Evolutionary conservation across 306 rosid species (phyloP), one percentile per base, ranked within the genome.

Genomic region (Aeschynomene evenia): DNA sequence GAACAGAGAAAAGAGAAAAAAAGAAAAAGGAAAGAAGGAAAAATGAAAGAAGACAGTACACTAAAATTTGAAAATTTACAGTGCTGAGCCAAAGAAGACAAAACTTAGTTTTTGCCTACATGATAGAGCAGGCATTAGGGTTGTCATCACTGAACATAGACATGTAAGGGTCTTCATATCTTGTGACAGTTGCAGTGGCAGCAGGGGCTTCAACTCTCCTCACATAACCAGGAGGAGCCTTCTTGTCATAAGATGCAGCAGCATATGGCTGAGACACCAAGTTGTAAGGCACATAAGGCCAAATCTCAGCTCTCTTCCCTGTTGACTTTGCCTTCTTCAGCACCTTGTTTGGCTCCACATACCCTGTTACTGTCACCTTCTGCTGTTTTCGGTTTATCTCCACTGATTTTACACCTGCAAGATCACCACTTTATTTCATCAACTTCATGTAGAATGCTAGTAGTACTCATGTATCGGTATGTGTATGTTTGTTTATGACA

Each of bases 91-190:
- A 34, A 63, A 33, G 7, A 28, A 42, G 7, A 28, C 33, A 22
- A 1, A 7, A 18, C 4, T 22, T 58, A 12, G 33, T 63, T 52
- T n/a, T 43, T 3, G 58, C 26, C 73, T 89, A 94, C 99, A 94
- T 89, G 58, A 94, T 75, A 45, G 99, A 89, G 67, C 99, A 94
- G 9, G 99, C 99, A 73, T 94, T 94, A 53, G 99, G 96, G 82
- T 94, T 94, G 60, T 94, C 99, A 84, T 94, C 99, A 72, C 99
- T 94, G 78, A 94, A 94, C 87, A 94, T 85, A 84, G 73, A 81
- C 72, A 62, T 77, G 76, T 94, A 94, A 59, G 97, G 97, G 73
- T 94, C 96, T 58, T 87, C 97, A 77, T 91, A 80, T 85, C 73
- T 85, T 63, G 87, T 60, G 51, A 85, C 63, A 11, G 86, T 81